Evolutionary conservation across 192 early-diverging fungal species (phyloP), one percentile per base, ranked within the genome.

Genomic region (Linnemannia elongata): DNA sequence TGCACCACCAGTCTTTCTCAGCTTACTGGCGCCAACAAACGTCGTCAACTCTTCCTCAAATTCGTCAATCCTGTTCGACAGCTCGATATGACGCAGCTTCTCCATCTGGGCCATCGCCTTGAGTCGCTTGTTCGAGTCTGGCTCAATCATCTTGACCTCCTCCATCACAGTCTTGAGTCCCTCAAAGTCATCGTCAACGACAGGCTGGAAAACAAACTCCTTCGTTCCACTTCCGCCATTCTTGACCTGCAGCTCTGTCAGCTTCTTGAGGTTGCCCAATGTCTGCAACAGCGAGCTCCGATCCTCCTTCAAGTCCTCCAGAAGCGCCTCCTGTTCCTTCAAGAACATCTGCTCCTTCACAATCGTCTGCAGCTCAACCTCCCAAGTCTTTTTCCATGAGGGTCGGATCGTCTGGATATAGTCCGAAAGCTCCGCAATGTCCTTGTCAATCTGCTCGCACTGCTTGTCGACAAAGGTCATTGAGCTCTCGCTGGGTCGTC

Each of bases 361-460:
- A 73, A 97, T 95, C 41, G 90, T 94, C 75, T 97, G 94, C 60
- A 97, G 83, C 82, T 97, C 96, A 13, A 93, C 93, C 80, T 96
- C 95, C 96, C 96, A 97, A 2, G 92, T 95, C 87, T 93, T 93
- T 74, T 96, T 96, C 95, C 95, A 96, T 9, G 91, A 90, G n/a
- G 93, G 90, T 54, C 94, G 90, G 18, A 93, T 89, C 1, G 92
- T 90, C 66, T 89, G 85, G 55, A 97, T 94, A 60, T 92, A 92
- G 30, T 88, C 72, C 3, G 93, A 81, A 17, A 96, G 90, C 36
- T 90, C 88, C 20, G 83, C 76, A 22, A 93, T 91, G 36, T 93
- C 94, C 8, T 88, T 45, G 3, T 54, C 88, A 35, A 96, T 76
- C 30, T 84, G 88, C 30, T 78, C 82, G 38, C 92, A 90, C 66